Evolutionary conservation across 257 asterid genomes (phyloP), one percentile per base, ranked within the genome.

Genomic region (Primulina eburnea): DNA sequence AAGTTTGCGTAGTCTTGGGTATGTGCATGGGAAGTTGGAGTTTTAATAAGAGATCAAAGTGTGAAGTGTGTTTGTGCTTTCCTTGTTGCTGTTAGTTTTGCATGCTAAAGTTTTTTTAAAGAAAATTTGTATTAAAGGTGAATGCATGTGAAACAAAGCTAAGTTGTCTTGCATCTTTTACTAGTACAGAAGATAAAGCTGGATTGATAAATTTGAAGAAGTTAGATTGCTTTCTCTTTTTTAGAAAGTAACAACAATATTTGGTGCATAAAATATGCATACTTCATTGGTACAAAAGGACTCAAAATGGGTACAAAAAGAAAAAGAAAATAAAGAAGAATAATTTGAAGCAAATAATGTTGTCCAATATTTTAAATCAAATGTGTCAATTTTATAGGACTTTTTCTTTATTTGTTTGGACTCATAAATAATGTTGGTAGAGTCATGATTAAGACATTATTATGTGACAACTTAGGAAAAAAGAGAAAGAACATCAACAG

Each of bases 131-230:
- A 77, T 74, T 76, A 68, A 87, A 92, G 87, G 95, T 87, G 90
- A 77, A 70, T 77, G 88, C 93, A 89, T 87, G 95, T 92, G 98
- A 92, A 85, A 80, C 92, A 89, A 92, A 87, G 98, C 79, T 81
- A 86, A 76, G 74, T 81, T 89, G 96, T 89, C 96, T 85, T 79
- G 74, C 77, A 55, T 76, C 81, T 81, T 71, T 75, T 73, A 64
- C 81, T 72, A 77, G 73, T 61, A 73, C 58, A 77, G 71, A 76
- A 82, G 84, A 78, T 82, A 90, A 89, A 86, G 88, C 77, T 73
- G 68, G 73, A 65, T 79, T 73, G 72, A 78, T 84, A 76, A 77
- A 78, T 74, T 62, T 78, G 87, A 82, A 85, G 82, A 47, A 50
- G 18, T 83, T 84, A 85, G 95, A 87, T 90, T 82, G 85, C 75